phyloP scores from a whole-genome alignment of 2,329 filamentous ascomycete genomes.

The Elsinoe necatrix region DNA sequence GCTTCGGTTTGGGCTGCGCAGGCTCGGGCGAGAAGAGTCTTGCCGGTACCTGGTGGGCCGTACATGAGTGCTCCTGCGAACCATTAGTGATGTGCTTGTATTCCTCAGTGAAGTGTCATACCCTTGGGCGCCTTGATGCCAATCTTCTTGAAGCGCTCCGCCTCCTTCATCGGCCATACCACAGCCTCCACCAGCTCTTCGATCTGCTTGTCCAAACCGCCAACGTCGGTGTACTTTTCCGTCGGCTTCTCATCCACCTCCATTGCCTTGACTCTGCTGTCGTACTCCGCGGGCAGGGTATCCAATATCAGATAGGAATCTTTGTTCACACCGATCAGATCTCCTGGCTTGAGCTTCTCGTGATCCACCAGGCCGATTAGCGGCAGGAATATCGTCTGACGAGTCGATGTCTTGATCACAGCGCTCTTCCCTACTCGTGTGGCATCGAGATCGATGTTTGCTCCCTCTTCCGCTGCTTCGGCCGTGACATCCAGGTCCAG shows the following conservation, averaged over 20 bases:
- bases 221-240: slow-evolving; percentile 97
- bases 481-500: slow-evolving; percentile 92
- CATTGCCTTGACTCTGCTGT: slow-evolving; percentile 99
- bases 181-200: slow-evolving; percentile 97
- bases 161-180: slow-evolving; percentile 99
- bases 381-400: slow-evolving; percentile 96
- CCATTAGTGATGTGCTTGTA: not conserved
- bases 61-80: slow-evolving; percentile 88
- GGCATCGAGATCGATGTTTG: slow-evolving; percentile 96
- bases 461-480: slow-evolving; percentile 93
- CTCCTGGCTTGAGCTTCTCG: slow-evolving; percentile 86
- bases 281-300: slow-evolving; percentile 93
- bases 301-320: slow-evolving; percentile 97
- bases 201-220: slow-evolving; percentile 96
- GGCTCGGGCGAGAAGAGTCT: slow-evolving; percentile 85
- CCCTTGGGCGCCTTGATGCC: slow-evolving; percentile 99
- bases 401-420: slow-evolving; percentile 97
- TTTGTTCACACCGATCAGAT: slow-evolving; percentile 97
- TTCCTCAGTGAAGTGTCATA: slow-evolving; percentile 35
- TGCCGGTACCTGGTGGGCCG: slow-evolving; percentile 81
- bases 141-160: slow-evolving; percentile 98
- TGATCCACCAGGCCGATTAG: slow-evolving; percentile 96
- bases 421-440: slow-evolving; percentile 95
- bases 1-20: slow-evolving; percentile 97
- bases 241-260: slow-evolving; percentile 99